Conservation (phyloP, 148 eudicot genomes). For the Silene conica region DNA sequence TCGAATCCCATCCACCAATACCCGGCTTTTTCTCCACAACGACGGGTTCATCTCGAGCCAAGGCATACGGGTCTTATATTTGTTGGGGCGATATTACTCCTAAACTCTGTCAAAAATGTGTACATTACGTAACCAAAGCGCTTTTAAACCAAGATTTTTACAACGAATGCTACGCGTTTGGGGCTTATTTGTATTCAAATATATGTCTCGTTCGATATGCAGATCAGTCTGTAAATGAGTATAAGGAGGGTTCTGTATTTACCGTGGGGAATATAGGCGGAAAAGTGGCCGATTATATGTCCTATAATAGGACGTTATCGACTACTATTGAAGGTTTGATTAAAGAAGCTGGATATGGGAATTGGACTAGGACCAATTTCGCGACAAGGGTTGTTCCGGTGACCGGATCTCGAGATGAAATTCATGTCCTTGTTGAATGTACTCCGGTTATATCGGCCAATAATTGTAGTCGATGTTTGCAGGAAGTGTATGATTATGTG, state of each 20-base stretch:
- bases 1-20: neutral
- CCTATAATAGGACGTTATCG: constrained; percentile 20
- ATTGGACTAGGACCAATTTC: constrained; percentile 17
- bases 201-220: constrained; percentile 23
- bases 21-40: constrained; percentile 11
- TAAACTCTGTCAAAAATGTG: constrained; percentile 13
- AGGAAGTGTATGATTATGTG: constrained; percentile 7
- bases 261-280: neutral
- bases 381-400: constrained; percentile 13
- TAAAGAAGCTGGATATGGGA: constrained; percentile 1
- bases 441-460: constrained; percentile 10
- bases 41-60: neutral
- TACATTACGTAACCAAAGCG: neutral
- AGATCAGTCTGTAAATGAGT: neutral
- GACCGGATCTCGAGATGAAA: neutral
- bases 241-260: neutral
- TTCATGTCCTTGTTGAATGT: constrained; percentile 12
- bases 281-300: neutral
- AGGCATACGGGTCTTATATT: constrained; percentile 21
- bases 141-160: neutral
- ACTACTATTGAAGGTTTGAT: constrained; percentile 6
- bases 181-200: neutral
- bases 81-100: constrained; percentile 15
- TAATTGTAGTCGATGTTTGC: constrained; percentile 12
- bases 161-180: neutral